Base-by-base conservation (phyloP, 1,284 basidiomycete species). In the Fistulinella cinereoalba region DNA sequence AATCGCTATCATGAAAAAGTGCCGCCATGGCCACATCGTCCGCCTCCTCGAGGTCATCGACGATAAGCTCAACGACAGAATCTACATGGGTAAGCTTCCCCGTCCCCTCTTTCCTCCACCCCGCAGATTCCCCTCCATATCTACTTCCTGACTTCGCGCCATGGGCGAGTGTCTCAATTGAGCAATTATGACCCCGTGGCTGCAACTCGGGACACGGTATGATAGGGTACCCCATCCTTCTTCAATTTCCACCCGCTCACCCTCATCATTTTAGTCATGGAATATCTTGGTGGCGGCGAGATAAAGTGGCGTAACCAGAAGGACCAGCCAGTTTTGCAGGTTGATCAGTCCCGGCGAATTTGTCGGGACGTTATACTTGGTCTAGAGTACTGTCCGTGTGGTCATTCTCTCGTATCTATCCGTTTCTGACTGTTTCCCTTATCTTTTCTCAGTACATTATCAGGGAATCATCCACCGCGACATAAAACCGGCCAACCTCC, bases 381-480 rank as follows among this genome's bases (percentile, higher is more conserved):
- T 22, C 79, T 99, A 37, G 92, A 97, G 64, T 98, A 97, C 65
- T 72, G 92, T 93, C 56, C 61, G 91, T 80, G 37, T 32, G 36
- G 40, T 43, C 41, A 36, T 38, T 22, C 15, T 50, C 42, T 21
- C 46, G 4, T 12, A 12, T 48, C 44, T 51, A 33, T 37, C 37
- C 27, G 22, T 43, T 29, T 43, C 39, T 49, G 19, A 50, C 40
- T 41, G 16, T 44, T 49, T 48, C 52, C 41, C 16, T 46, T 41
- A 28, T 39, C 45, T 33, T 46, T 33, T 3, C 45, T 25, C 50
- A 95, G 92, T 99, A 6, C 96, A 99, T 66, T 83, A 90, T 60
- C 92, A 98, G 64, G 96, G 96, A 29, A 97, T 99, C 68, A 98
- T 99, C 43, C 97, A 99, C 70, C 91, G 97, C 48, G 97, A 99